Percentiles rank a stretch among this genome's conserved stretches.
These are phyloP conservation scores for Aspergillus japonicus DNA, from an alignment of 2,329 filamentous ascomycete genomes.

Conservation along the genomic window DNA sequence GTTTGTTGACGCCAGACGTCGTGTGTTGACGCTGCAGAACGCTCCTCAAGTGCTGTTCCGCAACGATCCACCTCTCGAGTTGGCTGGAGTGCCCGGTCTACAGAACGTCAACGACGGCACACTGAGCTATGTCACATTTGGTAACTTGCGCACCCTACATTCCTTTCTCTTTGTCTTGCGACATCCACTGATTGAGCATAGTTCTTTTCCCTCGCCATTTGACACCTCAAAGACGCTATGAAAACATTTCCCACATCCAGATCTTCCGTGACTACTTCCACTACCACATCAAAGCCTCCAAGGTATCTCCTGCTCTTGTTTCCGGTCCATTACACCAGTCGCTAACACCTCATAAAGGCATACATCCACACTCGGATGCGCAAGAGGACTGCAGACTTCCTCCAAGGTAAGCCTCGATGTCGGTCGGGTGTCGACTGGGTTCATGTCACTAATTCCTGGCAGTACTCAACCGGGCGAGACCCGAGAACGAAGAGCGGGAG, in stretches of 20 bases:
- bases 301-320: slow-evolving; percentile 51
- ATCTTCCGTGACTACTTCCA: slow-evolving; percentile 99
- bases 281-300: slow-evolving; percentile 99
- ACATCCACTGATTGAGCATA: slow-evolving; percentile 37
- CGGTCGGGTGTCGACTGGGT: background rate
- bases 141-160: slow-evolving; percentile 50
- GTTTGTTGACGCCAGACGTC: slow-evolving; percentile 91
- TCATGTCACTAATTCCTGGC: slow-evolving; percentile 35
- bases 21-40: slow-evolving; percentile 82
- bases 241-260: slow-evolving; percentile 98
- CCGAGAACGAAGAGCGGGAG: slow-evolving; percentile 95
- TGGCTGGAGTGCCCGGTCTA: slow-evolving; percentile 84
- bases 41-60: slow-evolving; percentile 96
- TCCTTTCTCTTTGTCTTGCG: background rate
- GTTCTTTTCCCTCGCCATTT: slow-evolving; percentile 96
- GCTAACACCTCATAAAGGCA: slow-evolving; percentile 53
- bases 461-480: slow-evolving; percentile 95
- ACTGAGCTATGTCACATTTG: slow-evolving; percentile 97
- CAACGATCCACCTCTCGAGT: slow-evolving; percentile 88
- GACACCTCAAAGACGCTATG: slow-evolving; percentile 81
- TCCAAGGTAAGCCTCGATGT: slow-evolving; percentile 68
- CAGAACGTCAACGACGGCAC: slow-evolving; percentile 73
- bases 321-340: slow-evolving; percentile 1
- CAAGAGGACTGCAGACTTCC: slow-evolving; percentile 94
- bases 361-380: slow-evolving; percentile 99